Conservation (phyloP, 208 protist species). For the Polymyxa betae region DNA sequence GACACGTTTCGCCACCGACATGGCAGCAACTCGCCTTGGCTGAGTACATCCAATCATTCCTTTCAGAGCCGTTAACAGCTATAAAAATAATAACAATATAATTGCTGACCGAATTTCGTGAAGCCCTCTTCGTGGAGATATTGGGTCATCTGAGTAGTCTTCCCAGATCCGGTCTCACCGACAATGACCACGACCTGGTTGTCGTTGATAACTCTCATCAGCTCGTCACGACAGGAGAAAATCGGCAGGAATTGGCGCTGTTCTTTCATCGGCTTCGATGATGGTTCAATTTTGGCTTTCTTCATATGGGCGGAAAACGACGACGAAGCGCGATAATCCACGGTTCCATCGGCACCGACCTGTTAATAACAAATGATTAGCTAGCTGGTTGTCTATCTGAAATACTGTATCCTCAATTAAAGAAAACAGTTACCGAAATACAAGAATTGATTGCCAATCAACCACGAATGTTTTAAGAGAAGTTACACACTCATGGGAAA, state of each 20-base stretch:
- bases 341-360: slow-evolving; percentile 62
- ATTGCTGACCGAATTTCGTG: slow-evolving; percentile 55
- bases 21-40: slow-evolving; percentile 97
- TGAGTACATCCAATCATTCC: slow-evolving; percentile 76
- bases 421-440: too few relatives aligned
- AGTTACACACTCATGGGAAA: neutral
- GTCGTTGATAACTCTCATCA: slow-evolving; percentile 65
- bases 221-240: slow-evolving; percentile 65
- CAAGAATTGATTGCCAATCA: neutral
- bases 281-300: slow-evolving; percentile 50
- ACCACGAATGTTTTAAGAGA: neutral
- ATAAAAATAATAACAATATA: neutral
- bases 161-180: slow-evolving; percentile 80
- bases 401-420: neutral
- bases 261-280: slow-evolving; percentile 73
- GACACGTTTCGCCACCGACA: slow-evolving; percentile 96
- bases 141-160: slow-evolving; percentile 90
- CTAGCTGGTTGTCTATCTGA: neutral
- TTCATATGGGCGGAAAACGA: slow-evolving; percentile 58
- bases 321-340: slow-evolving; percentile 64
- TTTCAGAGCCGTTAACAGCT: neutral
- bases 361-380: neutral
- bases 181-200: slow-evolving; percentile 67
- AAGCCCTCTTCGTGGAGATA: slow-evolving; percentile 84
- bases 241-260: slow-evolving; percentile 81